Conservation (phyloP, 2,329 filamentous ascomycete genomes). For the Pseudocercospora vitis region DNA sequence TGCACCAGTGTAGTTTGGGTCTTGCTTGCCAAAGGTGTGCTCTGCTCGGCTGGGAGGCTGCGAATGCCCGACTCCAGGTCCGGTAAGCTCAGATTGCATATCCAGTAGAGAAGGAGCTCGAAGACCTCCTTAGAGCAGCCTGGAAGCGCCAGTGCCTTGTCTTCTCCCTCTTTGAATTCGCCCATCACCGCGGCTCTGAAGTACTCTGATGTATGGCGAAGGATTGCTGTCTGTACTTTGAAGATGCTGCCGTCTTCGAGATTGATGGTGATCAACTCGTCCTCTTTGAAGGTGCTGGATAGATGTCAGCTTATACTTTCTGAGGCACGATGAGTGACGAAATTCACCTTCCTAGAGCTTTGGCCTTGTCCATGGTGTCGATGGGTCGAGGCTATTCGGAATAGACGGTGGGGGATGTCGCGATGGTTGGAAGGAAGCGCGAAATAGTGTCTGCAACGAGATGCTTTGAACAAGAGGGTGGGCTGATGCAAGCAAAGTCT, state of each 20-base stretch:
- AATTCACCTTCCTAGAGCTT: background rate
- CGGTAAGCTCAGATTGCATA: background rate
- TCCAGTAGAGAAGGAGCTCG: slow-evolving; percentile 2
- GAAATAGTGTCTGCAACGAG: too few relatives aligned
- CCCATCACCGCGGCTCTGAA: background rate
- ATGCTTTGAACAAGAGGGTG: too few relatives aligned
- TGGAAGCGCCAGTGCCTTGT: background rate
- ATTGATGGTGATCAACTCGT: slow-evolving; percentile 1
- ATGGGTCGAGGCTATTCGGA: too few relatives aligned
- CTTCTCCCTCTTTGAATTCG: background rate
- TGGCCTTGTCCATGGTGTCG: too few relatives aligned
- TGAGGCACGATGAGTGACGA: background rate
- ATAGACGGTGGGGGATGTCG: too few relatives aligned
- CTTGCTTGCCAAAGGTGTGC: background rate
- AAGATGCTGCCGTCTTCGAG: slow-evolving; percentile 15
- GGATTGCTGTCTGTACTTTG: slow-evolving; percentile 7
- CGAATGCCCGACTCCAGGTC: background rate
- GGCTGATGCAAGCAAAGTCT: too few relatives aligned
- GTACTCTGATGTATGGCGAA: background rate
- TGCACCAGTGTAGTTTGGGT: background rate
- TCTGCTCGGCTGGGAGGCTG: background rate
- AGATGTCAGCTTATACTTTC: background rate
- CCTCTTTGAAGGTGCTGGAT: background rate
- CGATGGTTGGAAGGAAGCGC: too few relatives aligned
- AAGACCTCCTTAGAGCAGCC: background rate